Evolutionary conservation across 1,284 basidiomycete species (phyloP).

Genomic region (Cutaneotrichosporon mucoides): DNA sequence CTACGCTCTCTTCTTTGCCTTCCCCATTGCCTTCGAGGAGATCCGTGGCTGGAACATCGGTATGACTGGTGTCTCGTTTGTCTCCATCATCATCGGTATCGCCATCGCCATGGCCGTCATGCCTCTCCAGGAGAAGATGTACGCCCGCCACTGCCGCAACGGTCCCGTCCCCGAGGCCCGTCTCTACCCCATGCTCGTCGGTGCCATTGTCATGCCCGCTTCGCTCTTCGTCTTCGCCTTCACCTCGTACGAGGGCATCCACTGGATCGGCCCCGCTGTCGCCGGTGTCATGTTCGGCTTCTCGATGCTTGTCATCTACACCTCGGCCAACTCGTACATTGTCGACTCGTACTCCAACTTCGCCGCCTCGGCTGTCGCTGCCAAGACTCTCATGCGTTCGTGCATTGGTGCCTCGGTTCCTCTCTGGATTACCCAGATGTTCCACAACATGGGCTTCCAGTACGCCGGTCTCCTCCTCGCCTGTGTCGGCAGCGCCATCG

Average conservation of each 20-base stretch:
- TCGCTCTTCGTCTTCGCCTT: constrained; percentile 50
- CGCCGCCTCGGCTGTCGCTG: constrained; percentile 50
- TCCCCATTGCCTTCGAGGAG: constrained; percentile 45
- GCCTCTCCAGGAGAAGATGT: constrained; percentile 41
- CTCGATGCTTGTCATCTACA: constrained; percentile 43
- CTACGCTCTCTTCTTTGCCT: constrained; percentile 46
- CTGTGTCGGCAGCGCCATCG: constrained; percentile 29
- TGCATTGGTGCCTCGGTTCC: constrained; percentile 48
- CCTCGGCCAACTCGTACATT: constrained; percentile 44
- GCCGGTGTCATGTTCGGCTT: constrained; percentile 37
- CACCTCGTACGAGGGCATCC: constrained; percentile 33
- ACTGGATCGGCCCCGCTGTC: constrained; percentile 39
- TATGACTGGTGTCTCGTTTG: constrained; percentile 44
- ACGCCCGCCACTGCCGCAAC: constrained; percentile 26
- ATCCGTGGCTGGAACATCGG: constrained; percentile 45
- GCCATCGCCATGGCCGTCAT: constrained; percentile 29
- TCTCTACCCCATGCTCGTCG: constrained; percentile 38
- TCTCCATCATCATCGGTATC: constrained; percentile 43
- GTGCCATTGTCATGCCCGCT: constrained; percentile 40
- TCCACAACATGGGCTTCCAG: constrained; percentile 36
- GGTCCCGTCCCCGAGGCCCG: constrained; percentile 34
- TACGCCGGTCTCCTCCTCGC: constrained; percentile 37
- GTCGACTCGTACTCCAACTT: constrained; percentile 35
- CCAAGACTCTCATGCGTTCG: constrained; percentile 53
- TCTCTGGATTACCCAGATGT: constrained; percentile 27